Base-by-base conservation (phyloP, 2,329 filamentous ascomycete species). In the Penicillium sp. region DNA sequence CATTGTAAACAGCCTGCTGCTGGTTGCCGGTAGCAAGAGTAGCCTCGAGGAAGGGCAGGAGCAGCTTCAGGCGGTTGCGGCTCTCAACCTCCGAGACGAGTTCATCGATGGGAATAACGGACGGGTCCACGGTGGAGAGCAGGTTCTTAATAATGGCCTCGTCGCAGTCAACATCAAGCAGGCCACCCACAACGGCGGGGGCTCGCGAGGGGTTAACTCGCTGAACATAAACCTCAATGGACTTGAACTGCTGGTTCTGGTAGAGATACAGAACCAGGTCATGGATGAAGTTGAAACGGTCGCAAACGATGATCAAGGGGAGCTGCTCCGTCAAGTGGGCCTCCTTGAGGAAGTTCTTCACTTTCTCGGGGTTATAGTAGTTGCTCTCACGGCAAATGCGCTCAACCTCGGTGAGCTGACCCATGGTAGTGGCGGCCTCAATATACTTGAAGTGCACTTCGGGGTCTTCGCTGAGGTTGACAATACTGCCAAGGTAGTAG, bases 381-480 rank as follows among this genome's bases (percentile, higher is more conserved):
- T 90, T 93, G 84, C 90, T 96, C 77, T 99, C 95, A 63, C 96
- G 89, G 82, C 94, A 98, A 72, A 99, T 94, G 57, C 95, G 91
- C 84, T 99, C 94, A 22, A 99, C 95, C 75, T 99, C 95, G 68
- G 92, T 93, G 73, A 97, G 87, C 79, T 99, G 94, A 33, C 89
- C 88, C 87, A 97, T 96, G 74, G 89, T 91, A 26, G 93, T 97
- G 35, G 96, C 95, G 58, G 95, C 93, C 80, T 99, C 94, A 61
- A 99, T 97, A 79, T 99, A 99, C 84, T 99, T 99, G 88, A 97
- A 99, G 75, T 95, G 91, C 33, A 99, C 95, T 75, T 99, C 95
- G 25, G 90, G 85, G 71, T 98, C 95, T 77, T 98, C 92, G 60
- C 92, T 96, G 52, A 99, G 83, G 76, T 99, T 99, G 79, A 99